Base-by-base conservation (phyloP, 75 land plant genomes). In the Picea sitchensis region DNA sequence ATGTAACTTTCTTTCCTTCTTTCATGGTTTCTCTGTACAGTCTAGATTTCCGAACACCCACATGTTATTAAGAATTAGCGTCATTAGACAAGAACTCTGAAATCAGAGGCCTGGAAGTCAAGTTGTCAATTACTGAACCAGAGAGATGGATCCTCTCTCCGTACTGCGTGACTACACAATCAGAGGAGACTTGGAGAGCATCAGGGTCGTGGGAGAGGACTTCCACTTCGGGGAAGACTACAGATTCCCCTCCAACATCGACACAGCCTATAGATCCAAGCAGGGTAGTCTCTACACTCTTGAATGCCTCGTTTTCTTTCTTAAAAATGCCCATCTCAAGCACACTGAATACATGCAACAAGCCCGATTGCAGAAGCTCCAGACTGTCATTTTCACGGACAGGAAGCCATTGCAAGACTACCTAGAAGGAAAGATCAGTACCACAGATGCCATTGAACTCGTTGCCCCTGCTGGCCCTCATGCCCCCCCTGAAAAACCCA, bases 131-230 rank as follows among this genome's bases (percentile, higher is more conserved):
- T 47, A 47, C 51, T 0, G 51, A 47, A 47, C 51, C 6, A 47
- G 0, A 47, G 51, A 47, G 51, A 95, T 95, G 98, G 98, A 95
- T 76, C 94, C 98, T 2, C 85, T 95, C 32, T 79, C 88, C 12
- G 91, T 77, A 18, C 90, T 95, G 67, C 91, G 99, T 20, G 99
- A 98, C 60, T 93, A 81, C 92, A 88, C 98, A 5, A 74, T 81
- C 65, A 94, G 96, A 4, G 84, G 86, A 65, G 94, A 93, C 76
- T 83, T 98, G 81, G 90, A 88, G 75, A 85, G 83, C 75, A 88
- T 98, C 79, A 87, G 82, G 51, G 80, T 86, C 90, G 95, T 75
- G 92, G 94, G 84, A 91, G 89, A 93, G 77, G 94, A 90, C 23
- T 89, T 87, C 83, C 93, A 84, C 2, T 98, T 98, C 84, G 96